Conservation (phyloP, 78 protist species). For the Dictyostelium purpureum region DNA sequence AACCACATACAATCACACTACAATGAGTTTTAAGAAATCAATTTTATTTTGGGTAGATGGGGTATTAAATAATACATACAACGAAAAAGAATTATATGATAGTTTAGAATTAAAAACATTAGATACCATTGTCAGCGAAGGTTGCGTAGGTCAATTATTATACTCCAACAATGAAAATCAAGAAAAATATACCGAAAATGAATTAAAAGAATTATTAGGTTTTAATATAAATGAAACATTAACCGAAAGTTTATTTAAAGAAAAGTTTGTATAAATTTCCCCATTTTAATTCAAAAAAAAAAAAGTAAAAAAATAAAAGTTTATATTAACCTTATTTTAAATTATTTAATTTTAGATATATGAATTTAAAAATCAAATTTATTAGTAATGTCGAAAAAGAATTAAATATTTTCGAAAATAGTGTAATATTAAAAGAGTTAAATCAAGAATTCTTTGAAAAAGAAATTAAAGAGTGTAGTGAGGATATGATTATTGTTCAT, state of each 20-base stretch:
- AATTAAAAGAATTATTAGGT: conserved; percentile 53
- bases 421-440: background rate
- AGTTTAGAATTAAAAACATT: background rate
- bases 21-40: background rate
- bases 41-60: conserved; percentile 53
- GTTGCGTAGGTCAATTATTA: conserved; percentile 68
- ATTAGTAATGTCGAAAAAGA: conserved; percentile 12
- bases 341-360: conserved; percentile 1
- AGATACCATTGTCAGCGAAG: conserved; percentile 31
- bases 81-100: background rate
- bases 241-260: background rate
- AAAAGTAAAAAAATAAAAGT: too few relatives aligned
- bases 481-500: conserved; percentile 8
- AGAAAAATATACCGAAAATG: background rate
- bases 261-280: too few relatives aligned
- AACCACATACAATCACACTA: too few relatives aligned
- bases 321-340: too few relatives aligned
- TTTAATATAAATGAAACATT: background rate
- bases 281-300: background rate
- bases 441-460: background rate
- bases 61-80: background rate
- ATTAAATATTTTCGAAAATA: background rate
- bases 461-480: background rate
- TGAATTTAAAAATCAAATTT: conserved; percentile 7
- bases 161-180: background rate